These are phyloP conservation scores for Melastoma candidum DNA, from an alignment of 441 rosid species.

Conservation along the genomic window DNA sequence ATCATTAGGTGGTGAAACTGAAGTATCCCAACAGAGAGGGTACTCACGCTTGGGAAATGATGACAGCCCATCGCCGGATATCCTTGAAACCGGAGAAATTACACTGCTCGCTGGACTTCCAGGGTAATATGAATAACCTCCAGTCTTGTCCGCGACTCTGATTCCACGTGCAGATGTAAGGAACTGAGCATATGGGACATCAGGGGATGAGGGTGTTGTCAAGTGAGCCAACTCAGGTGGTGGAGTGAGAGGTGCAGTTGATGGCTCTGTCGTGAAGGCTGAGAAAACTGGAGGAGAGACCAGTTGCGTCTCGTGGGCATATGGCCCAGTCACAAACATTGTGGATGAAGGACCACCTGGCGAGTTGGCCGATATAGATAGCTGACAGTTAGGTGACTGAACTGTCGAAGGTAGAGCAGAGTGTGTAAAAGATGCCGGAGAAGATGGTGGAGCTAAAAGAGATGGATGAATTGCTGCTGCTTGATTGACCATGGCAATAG, in stretches of 20 bases:
- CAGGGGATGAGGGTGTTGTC: conserved; percentile 96
- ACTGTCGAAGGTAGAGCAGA: conserved; percentile 89
- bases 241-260: conserved; percentile 96
- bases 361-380: conserved; percentile 70
- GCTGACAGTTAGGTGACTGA: conserved; percentile 68
- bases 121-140: conserved; percentile 55
- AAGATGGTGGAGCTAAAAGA: conserved; percentile 93
- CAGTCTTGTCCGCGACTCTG: conserved; percentile 39
- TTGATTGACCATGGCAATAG: conserved; percentile 43
- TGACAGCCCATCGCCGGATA: conserved; percentile 53
- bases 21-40: conserved; percentile 60
- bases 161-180: conserved; percentile 62
- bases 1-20: conserved; percentile 59
- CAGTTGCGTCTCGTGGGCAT: conserved; percentile 84
- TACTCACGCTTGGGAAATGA: conserved; percentile 69
- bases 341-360: conserved; percentile 82
- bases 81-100: conserved; percentile 63
- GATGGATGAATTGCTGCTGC: conserved; percentile 52
- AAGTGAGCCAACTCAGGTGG: conserved; percentile 94
- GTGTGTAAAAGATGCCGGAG: conserved; percentile 85
- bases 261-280: conserved; percentile 91
- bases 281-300: conserved; percentile 99
- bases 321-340: conserved; percentile 88
- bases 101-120: conserved; percentile 83
- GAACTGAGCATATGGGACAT: conserved; percentile 92